phyloP scores from a whole-genome alignment of 1,284 basidiomycete genomes.

The Ganoderma resinaceum region DNA sequence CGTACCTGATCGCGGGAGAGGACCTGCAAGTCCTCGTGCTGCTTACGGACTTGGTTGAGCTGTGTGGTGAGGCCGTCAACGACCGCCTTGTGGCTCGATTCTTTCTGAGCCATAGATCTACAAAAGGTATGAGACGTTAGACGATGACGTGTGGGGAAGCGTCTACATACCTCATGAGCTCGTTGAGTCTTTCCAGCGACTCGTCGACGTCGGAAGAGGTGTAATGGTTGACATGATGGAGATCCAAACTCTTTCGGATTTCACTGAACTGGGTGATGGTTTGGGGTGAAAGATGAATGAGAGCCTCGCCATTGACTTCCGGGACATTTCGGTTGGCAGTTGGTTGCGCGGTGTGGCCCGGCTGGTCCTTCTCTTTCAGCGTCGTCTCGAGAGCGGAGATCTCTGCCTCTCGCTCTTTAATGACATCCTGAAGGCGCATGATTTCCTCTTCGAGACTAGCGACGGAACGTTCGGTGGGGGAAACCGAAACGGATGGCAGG shows the following conservation, averaged over 20 bases:
- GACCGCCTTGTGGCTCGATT: conserved; percentile 81
- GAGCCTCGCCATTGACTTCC: conserved; percentile 19
- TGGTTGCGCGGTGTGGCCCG: conserved; percentile 7
- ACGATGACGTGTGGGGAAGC: not conserved
- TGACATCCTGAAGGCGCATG: conserved; percentile 87
- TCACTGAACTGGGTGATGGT: conserved; percentile 76
- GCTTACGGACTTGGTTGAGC: conserved; percentile 71
- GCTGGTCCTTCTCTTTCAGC: conserved; percentile 57
- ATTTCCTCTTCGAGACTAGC: conserved; percentile 91
- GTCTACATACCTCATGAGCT: conserved; percentile 80
- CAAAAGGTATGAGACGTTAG: conserved; percentile 6
- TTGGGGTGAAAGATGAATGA: conserved; percentile 63
- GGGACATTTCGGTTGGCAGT: conserved; percentile 24
- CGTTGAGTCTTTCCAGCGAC: conserved; percentile 78
- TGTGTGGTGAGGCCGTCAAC: conserved; percentile 76
- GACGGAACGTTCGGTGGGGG: conserved; percentile 71
- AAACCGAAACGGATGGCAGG: conserved; percentile 49
- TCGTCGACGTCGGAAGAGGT: conserved; percentile 63
- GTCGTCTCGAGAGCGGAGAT: conserved; percentile 80
- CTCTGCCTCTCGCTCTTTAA: conserved; percentile 89
- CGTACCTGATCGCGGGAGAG: conserved; percentile 82
- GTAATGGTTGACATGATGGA: conserved; percentile 44
- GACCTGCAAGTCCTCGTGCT: conserved; percentile 80
- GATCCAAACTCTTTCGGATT: conserved; percentile 68
- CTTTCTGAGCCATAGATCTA: conserved; percentile 95